phyloP scores from a whole-genome alignment of 192 early-diverging fungal species.

The Mortierella antarctica region DNA sequence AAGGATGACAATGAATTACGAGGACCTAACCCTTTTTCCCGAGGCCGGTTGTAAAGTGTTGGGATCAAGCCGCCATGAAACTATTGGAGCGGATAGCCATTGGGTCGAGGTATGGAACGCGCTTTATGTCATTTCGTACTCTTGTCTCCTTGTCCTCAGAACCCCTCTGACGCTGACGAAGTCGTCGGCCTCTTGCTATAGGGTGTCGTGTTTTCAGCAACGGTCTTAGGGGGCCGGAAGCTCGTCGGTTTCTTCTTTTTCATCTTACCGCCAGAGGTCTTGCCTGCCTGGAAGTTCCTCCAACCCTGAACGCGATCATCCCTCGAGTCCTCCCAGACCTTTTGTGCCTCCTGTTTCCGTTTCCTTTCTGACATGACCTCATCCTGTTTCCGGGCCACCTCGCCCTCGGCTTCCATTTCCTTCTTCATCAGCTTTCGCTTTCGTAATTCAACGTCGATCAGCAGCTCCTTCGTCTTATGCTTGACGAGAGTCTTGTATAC shows the following conservation, averaged over 20 bases:
- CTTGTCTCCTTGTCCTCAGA: constrained; percentile 6
- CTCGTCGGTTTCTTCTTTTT: constrained; percentile 65
- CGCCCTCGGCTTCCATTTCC: constrained; percentile 68
- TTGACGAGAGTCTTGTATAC: constrained; percentile 58
- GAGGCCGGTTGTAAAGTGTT: too few relatives aligned
- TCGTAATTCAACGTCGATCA: constrained; percentile 65
- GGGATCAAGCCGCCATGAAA: too few relatives aligned
- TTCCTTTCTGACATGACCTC: constrained; percentile 63
- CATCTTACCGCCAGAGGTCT: constrained; percentile 37
- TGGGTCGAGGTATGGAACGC: too few relatives aligned
- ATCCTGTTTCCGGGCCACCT: constrained; percentile 61
- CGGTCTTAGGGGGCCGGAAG: constrained; percentile 52
- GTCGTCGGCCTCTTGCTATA: constrained; percentile 52
- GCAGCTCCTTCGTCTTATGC: constrained; percentile 60
- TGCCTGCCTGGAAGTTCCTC: constrained; percentile 69
- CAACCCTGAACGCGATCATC: constrained; percentile 69
- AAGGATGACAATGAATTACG: too few relatives aligned
- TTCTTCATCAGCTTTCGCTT: constrained; percentile 61
- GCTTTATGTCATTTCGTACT: background rate
- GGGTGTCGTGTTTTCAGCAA: constrained; percentile 51
- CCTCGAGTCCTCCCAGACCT: constrained; percentile 68
- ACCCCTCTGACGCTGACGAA: constrained; percentile 46
- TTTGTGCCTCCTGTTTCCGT: constrained; percentile 64
- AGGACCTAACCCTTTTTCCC: too few relatives aligned
- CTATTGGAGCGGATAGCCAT: too few relatives aligned